Percentiles rank a stretch among this genome's conserved stretches.
phyloP scores from a whole-genome alignment of 768 basidiomycete species.

The Tulasnella sp. region DNA sequence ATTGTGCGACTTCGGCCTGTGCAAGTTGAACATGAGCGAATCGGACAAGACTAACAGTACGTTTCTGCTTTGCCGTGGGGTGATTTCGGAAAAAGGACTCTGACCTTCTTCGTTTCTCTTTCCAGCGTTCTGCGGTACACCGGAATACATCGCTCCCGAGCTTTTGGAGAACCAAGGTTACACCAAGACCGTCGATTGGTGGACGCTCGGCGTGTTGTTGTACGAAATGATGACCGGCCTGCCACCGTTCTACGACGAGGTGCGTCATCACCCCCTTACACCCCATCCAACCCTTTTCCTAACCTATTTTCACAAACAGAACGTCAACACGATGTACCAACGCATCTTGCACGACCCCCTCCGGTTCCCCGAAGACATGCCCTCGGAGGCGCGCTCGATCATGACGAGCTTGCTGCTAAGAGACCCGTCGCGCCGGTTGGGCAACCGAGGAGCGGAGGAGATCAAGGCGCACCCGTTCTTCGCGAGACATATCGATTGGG shows the following conservation, averaged over 20 bases:
- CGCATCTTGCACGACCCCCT: slow-evolving; percentile 93
- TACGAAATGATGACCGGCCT: slow-evolving; percentile 98
- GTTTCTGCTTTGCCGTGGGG: slow-evolving; percentile 39
- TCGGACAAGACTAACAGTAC: slow-evolving; percentile 95
- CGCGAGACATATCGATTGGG: slow-evolving; percentile 91
- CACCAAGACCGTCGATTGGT: slow-evolving; percentile 99
- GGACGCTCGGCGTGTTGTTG: slow-evolving; percentile 97
- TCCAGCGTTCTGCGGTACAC: slow-evolving; percentile 93
- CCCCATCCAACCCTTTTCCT: not conserved
- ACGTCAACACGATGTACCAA: slow-evolving; percentile 97
- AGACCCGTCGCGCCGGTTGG: slow-evolving; percentile 85
- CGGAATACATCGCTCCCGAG: slow-evolving; percentile 99
- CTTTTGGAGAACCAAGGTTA: slow-evolving; percentile 96
- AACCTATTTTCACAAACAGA: slow-evolving; percentile 44
- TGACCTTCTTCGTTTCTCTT: slow-evolving; percentile 10
- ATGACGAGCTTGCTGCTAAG: slow-evolving; percentile 87
- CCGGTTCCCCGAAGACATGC: slow-evolving; percentile 87
- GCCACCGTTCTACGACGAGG: slow-evolving; percentile 96
- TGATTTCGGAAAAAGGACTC: no score
- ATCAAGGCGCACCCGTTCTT: slow-evolving; percentile 98
- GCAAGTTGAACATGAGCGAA: slow-evolving; percentile 96
- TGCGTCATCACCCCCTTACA: slow-evolving; percentile 42
- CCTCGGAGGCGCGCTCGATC: slow-evolving; percentile 83
- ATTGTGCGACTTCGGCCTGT: slow-evolving; percentile 95
- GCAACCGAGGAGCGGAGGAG: slow-evolving; percentile 90